Evolutionary conservation across 257 asterid genomes (phyloP).

Genomic region (Nicotiana noctiflora): DNA sequence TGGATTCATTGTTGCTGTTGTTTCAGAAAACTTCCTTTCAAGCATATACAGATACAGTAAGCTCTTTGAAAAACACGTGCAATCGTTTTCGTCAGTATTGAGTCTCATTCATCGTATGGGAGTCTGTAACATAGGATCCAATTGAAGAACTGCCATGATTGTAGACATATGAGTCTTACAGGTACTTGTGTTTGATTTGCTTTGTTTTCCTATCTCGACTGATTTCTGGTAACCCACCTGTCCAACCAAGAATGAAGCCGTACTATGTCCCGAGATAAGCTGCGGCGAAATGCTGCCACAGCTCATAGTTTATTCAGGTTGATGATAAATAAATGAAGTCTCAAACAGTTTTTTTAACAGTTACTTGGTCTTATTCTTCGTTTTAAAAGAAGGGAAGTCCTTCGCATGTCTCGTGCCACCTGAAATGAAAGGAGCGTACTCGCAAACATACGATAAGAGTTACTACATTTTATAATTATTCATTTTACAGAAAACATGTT

Average conservation of each 20-base stretch:
- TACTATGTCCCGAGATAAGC: not conserved
- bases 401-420: too few relatives aligned
- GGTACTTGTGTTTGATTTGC: not conserved
- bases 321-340: not conserved
- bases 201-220: not conserved
- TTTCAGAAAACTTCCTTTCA: too few relatives aligned
- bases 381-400: too few relatives aligned
- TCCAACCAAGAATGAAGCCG: not conserved
- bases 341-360: not conserved
- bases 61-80: not conserved
- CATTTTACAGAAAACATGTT: not conserved
- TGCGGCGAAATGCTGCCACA: not conserved
- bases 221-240: not conserved
- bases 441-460: too few relatives aligned
- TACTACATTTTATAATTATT: not conserved
- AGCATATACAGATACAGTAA: too few relatives aligned
- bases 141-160: not conserved
- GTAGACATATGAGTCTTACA: not conserved
- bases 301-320: not conserved
- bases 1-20: too few relatives aligned
- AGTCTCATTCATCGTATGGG: not conserved
- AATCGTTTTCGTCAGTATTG: not conserved
- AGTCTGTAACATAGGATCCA: not conserved
- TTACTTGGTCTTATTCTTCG: too few relatives aligned
- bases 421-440: not conserved